Evolutionary conservation across 805 yeast species (phyloP).

Genomic region (Tetrapisispora fleetii): DNA sequence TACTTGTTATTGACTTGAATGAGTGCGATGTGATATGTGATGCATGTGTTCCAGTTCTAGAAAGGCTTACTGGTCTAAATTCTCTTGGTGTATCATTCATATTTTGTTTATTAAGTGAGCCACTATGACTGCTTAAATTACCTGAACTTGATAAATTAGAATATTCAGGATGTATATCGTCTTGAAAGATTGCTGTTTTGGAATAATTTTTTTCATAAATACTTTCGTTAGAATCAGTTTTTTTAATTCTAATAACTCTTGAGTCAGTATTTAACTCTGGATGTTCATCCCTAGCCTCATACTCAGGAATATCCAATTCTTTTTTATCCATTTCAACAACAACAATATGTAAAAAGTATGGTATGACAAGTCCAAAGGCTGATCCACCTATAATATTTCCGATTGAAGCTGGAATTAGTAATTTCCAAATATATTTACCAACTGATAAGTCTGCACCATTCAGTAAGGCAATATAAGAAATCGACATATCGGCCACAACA

Average conservation of each 20-base stretch:
- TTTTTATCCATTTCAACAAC: slow-evolving; percentile 66
- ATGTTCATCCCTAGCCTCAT: slow-evolving; percentile 69
- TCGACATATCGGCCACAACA: slow-evolving; percentile 73
- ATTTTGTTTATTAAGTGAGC: not conserved
- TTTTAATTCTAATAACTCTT: slow-evolving; percentile 55
- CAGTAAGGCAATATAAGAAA: slow-evolving; percentile 55
- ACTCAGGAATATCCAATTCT: slow-evolving; percentile 51
- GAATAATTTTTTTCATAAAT: not conserved
- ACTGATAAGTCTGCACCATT: slow-evolving; percentile 60
- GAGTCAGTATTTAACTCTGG: slow-evolving; percentile 72
- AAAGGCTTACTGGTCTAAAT: not conserved
- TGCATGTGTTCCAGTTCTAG: not conserved
- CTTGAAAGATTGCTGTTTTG: not conserved
- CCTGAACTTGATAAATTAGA: not conserved
- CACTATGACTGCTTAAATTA: not conserved
- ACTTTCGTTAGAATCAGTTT: slow-evolving; percentile 14
- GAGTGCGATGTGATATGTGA: not conserved
- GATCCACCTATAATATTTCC: slow-evolving; percentile 76
- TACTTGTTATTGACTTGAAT: not conserved
- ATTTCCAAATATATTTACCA: slow-evolving; percentile 60
- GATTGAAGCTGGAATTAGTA: slow-evolving; percentile 56
- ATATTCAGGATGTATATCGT: not conserved
- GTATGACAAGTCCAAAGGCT: slow-evolving; percentile 51
- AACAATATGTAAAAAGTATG: slow-evolving; percentile 63
- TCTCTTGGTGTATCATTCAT: not conserved